Evolutionary conservation across 805 yeast species (phyloP), one percentile per base, ranked within the genome.

Genomic region (Saccharomycopsis babjevae): DNA sequence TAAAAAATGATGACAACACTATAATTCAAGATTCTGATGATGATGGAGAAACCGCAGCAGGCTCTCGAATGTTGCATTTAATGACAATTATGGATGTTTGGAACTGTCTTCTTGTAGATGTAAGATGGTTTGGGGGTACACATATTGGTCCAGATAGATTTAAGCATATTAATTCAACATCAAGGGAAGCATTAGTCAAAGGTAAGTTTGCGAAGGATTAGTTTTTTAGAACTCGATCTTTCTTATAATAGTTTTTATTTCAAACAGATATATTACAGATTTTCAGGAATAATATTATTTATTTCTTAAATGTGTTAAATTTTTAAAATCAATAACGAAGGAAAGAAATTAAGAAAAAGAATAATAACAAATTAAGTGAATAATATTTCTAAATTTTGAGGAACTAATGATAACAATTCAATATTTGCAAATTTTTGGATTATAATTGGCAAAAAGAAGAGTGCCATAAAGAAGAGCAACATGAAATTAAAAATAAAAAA

Each of bases 41-140:
- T 71, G 99, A 93, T 69, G 99, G 99, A 2, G 99, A 94, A 69
- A 80, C 96, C 0, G 98, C 98, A 0, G 97, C 98, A 0, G 99
- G 99, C 10, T 83, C 92, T 5, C 76, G 97, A 61, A 74, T 92
- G 78, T 72, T 91, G 57, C 97, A 90, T 74, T 72, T 92, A 56
- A 73, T 92, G 65, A 82, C 88, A 42, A 80, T 83, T 65, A 86
- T 86, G 88, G 90, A 89, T 67, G 88, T 82, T 1, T 83, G 89
- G 87, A 85, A 92, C 69, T 89, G 88, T 3, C 80, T 91, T 65
- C 97, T 92, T 2, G 73, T 63, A 3, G 62, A 89, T 86, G 83
- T 88, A 39, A 74, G 99, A 63, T 93, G 97, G 97, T 94, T 81
- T 71, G 97, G 97, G 18, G 99, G 99, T 5, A 79, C 80, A 0